Conservation (phyloP, 768 basidiomycete genomes). For the Trametes punicea region DNA sequence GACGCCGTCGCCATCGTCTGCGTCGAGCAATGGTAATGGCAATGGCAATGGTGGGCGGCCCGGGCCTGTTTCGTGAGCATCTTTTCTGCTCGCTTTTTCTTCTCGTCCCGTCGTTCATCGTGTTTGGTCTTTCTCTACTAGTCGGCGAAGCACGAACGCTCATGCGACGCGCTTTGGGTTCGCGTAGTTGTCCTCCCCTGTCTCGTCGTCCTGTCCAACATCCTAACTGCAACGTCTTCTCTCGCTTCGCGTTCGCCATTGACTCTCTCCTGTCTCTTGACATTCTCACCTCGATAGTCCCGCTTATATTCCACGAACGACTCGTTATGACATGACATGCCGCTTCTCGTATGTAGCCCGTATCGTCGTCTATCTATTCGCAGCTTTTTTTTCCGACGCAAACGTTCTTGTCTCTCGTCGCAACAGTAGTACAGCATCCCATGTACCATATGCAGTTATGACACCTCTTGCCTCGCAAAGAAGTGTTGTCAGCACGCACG, state of each 20-base stretch:
- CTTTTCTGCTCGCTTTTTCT: background rate
- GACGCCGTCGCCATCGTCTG: slow-evolving; percentile 49
- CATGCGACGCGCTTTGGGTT: slow-evolving; percentile 2
- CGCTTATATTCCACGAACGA: background rate
- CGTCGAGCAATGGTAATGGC: slow-evolving; percentile 39
- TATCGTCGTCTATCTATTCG: background rate
- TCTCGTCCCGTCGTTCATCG: slow-evolving; percentile 6
- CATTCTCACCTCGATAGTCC: background rate
- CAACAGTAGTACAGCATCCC: background rate
- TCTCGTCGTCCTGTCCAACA: background rate
- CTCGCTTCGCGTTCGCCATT: background rate
- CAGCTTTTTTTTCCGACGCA: background rate
- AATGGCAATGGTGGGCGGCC: background rate
- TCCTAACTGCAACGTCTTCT: background rate
- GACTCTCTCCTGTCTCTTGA: background rate
- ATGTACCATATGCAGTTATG: slow-evolving; percentile 14
- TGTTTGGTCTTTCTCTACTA: slow-evolving; percentile 5
- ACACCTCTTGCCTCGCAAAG: background rate
- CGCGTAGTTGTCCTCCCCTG: background rate
- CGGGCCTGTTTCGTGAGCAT: slow-evolving; percentile 14
- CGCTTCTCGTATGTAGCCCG: background rate
- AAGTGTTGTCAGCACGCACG: too few species aligned
- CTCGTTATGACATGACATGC: background rate
- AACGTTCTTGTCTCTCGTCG: background rate
- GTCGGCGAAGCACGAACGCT: slow-evolving; percentile 8